Evolutionary conservation across 2,329 filamentous ascomycete genomes (phyloP), one percentile per base, ranked within the genome.

Genomic region (Verruconis gallopava): DNA sequence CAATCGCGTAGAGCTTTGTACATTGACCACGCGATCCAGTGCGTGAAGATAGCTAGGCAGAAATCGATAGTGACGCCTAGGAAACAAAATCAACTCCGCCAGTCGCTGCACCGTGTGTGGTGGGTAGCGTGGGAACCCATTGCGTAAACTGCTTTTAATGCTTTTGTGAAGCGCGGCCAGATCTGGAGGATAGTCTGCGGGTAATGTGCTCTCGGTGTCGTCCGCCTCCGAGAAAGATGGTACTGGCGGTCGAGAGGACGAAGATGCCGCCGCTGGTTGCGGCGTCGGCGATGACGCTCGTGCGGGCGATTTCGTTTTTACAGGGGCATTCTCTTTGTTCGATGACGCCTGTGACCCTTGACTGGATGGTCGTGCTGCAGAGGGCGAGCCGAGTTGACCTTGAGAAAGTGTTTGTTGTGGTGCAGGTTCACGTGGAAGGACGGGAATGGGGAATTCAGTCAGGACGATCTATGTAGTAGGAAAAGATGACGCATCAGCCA

Each of bases 51-150:
- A 98, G 9, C 86, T 73, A 1, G 84, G 77, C 2, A 96, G 71
- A 41, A 78, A 81, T 47, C 74, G 77, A 65, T 96, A 95, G 61
- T 94, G 82, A 43, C 72, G 71, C 46, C 69, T 79, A 1, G 91
- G 91, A 19, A 70, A 63, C 25, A 93, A 68, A 3, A 94, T 67
- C 21, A 96, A 78, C 66, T 98, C 91, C 17, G 86, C 77, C 17
- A 98, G 73, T 30, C 91, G 81, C 63, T 98, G 91, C 47, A 95
- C 74, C 3, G 91, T 96, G 58, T 96, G 85, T 0, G 91, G 91
- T 1, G 91, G 89, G 51, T 82, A 74, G 3, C 68, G 66, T 17
- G 73, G 57, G 60, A 98, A 98, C 49, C 72, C 73, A 2, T 67
- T 68, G 38, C 62, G 67, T 30, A 94, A 67, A 13, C 79, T 77